Evolutionary conservation across 192 early-diverging fungal genomes (phyloP).

Genomic region (Gonapodya prolifera): DNA sequence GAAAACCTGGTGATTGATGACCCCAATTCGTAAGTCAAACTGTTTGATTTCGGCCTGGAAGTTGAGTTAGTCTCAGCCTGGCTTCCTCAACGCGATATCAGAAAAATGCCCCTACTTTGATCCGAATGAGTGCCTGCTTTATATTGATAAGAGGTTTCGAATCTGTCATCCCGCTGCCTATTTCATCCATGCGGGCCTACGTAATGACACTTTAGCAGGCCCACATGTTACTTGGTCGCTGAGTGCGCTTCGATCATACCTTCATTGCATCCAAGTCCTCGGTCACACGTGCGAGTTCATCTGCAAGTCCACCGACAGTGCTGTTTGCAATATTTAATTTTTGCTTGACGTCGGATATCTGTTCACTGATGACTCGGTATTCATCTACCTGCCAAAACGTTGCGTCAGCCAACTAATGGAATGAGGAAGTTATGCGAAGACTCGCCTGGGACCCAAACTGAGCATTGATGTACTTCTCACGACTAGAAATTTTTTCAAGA

Average conservation of each 20-base stretch:
- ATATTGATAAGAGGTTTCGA: constrained; percentile 43
- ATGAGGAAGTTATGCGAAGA: not conserved
- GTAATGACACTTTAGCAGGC: constrained; percentile 4
- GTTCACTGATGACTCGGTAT: constrained; percentile 33
- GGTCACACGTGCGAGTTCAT: constrained; percentile 27
- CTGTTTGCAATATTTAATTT: constrained; percentile 30
- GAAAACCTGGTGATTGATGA: constrained; percentile 29
- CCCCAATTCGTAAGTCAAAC: constrained; percentile 44
- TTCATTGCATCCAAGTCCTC: constrained; percentile 45
- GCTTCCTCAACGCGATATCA: not conserved
- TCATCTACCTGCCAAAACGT: constrained; percentile 28
- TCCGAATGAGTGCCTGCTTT: constrained; percentile 31
- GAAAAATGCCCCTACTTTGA: constrained; percentile 26
- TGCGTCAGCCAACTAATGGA: not conserved
- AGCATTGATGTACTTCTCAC: constrained; percentile 50
- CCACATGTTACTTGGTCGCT: constrained; percentile 3
- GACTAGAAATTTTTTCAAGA: constrained; percentile 36
- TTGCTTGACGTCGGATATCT: constrained; percentile 34
- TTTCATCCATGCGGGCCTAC: constrained; percentile 40
- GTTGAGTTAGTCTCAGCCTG: not conserved
- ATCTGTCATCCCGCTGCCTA: constrained; percentile 50
- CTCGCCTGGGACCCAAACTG: constrained; percentile 41
- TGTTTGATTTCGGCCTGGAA: constrained; percentile 33
- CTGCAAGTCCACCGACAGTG: constrained; percentile 35
- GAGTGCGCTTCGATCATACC: constrained; percentile 19